Conservation (phyloP, 2,329 filamentous ascomycete species). For the Aspergillus hortae region DNA sequence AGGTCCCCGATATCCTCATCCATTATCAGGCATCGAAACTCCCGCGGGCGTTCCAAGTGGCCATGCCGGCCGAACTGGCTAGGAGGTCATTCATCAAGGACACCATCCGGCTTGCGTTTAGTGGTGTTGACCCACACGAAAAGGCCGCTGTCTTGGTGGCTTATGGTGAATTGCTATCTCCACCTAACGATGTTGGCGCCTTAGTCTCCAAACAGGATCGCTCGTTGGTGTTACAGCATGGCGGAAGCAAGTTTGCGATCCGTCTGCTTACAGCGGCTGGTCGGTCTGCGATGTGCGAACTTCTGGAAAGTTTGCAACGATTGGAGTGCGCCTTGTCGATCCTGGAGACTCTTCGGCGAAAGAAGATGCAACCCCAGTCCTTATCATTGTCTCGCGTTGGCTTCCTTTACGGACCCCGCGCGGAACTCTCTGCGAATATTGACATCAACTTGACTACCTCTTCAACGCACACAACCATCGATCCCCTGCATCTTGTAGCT, state of each 20-base stretch:
- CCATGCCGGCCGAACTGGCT: constrained; percentile 22
- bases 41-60: constrained; percentile 27
- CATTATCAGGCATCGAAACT: constrained; percentile 29
- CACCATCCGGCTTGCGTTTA: constrained; percentile 36
- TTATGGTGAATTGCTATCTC: constrained; percentile 29
- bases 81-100: constrained; percentile 29
- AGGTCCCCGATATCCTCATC: constrained; percentile 34
- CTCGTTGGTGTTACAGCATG: constrained; percentile 31
- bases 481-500: constrained; percentile 19
- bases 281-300: constrained; percentile 29
- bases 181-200: constrained; percentile 23
- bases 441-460: constrained; percentile 26
- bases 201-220: constrained; percentile 27
- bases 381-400: constrained; percentile 33
- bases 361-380: constrained; percentile 28
- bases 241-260: constrained; percentile 35
- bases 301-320: constrained; percentile 36
- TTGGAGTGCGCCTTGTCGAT: constrained; percentile 36
- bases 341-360: constrained; percentile 31
- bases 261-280: constrained; percentile 36
- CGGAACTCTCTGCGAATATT: constrained; percentile 28
- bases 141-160: constrained; percentile 34
- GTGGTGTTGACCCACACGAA: constrained; percentile 33
- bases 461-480: constrained; percentile 14
- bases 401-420: constrained; percentile 32